Evolutionary conservation across 768 basidiomycete species (phyloP), one percentile per base, ranked within the genome.

Genomic region (Suillus paluster): DNA sequence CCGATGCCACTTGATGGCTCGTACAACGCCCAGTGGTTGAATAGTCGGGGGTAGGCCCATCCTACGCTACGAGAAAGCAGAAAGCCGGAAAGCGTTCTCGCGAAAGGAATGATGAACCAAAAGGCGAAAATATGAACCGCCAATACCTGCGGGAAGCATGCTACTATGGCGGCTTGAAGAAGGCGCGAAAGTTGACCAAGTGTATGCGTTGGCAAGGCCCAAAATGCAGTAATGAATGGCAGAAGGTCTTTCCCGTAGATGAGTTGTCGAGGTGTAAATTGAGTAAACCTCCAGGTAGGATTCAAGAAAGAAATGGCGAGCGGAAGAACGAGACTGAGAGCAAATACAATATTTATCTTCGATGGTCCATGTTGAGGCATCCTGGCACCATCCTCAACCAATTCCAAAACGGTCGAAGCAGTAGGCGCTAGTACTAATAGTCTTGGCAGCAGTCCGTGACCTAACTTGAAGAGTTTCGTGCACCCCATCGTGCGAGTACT

Each of bases 1-100:
- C 78, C 80, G 38, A 76, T 76, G 49, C 80, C 79, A 6, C 73
- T 68, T 17, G 70, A 70, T 11, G 70, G n/a, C 60, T 81, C 80
- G 49, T 80, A 80, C 3, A 79, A 66, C 14, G 76, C 72, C 66
- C 74, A 80, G 64, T 80, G 80, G 46, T 67, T 75, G 67, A 81
- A 81, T 25, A 81, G 46, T 11, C 34, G 60, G 5, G 80, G 80
- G 42, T 73, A 71, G 17, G 76, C 67, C 78, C 78, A 80, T 19
- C 80, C 79, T 23, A 72, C 63, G 46, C 73, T 64, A 9, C 70
- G 66, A 21, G 66, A 70, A 45, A 74, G 49, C 17, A 73, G 48
- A 59, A 71, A 71, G 33, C 68, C 67, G 17, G 57, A 4, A 34
- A 67, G 46, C 27, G 64, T 71, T 41, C 71, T 62, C 0, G 42